Conservation (phyloP, 2,329 filamentous ascomycete genomes). For the Arthrobotrys iridis region DNA sequence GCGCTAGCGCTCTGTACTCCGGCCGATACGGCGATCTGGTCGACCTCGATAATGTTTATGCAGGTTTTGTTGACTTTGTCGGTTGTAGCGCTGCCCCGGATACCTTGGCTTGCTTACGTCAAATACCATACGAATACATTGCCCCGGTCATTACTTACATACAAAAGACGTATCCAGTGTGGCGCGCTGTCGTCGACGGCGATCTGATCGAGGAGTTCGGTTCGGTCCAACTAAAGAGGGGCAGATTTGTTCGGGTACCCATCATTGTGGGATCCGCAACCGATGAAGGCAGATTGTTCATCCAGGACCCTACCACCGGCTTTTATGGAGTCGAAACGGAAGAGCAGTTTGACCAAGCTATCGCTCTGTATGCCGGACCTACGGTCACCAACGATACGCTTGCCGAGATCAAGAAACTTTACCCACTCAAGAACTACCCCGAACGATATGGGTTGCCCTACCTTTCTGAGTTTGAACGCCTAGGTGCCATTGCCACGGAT, state of each 20-base stretch:
- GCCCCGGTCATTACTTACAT: slow-evolving; percentile 27
- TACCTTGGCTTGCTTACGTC: slow-evolving; percentile 74
- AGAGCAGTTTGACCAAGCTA: neutral
- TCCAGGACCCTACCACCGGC: slow-evolving; percentile 9
- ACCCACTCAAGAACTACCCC: slow-evolving; percentile 22
- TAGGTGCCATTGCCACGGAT: slow-evolving; percentile 68
- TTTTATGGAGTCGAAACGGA: slow-evolving; percentile 9
- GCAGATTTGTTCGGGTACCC: slow-evolving; percentile 73
- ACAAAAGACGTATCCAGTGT: slow-evolving; percentile 63
- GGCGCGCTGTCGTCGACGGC: slow-evolving; percentile 65
- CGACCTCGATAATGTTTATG: slow-evolving; percentile 71
- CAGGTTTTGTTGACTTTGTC: slow-evolving; percentile 69
- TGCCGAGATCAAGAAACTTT: too few relatives aligned
- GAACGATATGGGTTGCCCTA: slow-evolving; percentile 63
- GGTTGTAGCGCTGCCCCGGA: slow-evolving; percentile 69
- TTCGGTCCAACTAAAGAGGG: slow-evolving; percentile 67
- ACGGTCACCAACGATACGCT: too few relatives aligned
- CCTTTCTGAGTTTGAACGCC: too few relatives aligned
- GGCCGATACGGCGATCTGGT: slow-evolving; percentile 69
- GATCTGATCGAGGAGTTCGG: slow-evolving; percentile 68
- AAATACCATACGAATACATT: slow-evolving; percentile 61
- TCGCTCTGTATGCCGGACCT: too few relatives aligned
- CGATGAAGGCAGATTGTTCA: slow-evolving; percentile 74
- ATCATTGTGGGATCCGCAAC: slow-evolving; percentile 72
- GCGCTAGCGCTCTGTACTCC: slow-evolving; percentile 63